These are phyloP conservation scores for Penicillium malachiteum DNA, from an alignment of 495 filamentous ascomycete species.

Conservation along the genomic window DNA sequence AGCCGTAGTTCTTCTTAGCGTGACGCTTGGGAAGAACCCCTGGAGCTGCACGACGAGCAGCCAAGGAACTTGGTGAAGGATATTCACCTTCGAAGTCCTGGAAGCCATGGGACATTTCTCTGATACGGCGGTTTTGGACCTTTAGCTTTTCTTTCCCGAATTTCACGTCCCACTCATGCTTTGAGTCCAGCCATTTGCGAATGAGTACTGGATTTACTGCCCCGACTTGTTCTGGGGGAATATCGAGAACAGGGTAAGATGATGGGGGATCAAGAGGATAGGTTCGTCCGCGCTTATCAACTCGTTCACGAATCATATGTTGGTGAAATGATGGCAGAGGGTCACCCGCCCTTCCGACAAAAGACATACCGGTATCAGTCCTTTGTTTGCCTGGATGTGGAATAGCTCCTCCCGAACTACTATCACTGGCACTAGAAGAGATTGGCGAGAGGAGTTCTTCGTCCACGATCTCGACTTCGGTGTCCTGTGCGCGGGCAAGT, in stretches of 20 bases:
- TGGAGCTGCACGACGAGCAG: slow-evolving; percentile 60
- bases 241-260: slow-evolving; percentile 59
- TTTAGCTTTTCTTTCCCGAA: slow-evolving; percentile 64
- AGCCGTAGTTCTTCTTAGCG: slow-evolving; percentile 61
- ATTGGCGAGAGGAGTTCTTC: slow-evolving; percentile 77
- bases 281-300: slow-evolving; percentile 72
- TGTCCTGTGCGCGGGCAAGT: slow-evolving; percentile 76
- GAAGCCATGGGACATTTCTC: slow-evolving; percentile 68
- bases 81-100: slow-evolving; percentile 69
- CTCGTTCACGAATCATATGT: slow-evolving; percentile 88
- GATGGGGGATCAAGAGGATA: slow-evolving; percentile 60
- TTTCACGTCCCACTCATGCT: slow-evolving; percentile 66
- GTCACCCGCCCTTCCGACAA: slow-evolving; percentile 79
- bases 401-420: slow-evolving; percentile 20
- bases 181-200: slow-evolving; percentile 74
- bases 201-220: slow-evolving; percentile 77
- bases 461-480: slow-evolving; percentile 73
- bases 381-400: slow-evolving; percentile 21
- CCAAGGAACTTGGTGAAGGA: slow-evolving; percentile 81
- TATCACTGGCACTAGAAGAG: slow-evolving; percentile 54
- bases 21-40: slow-evolving; percentile 52
- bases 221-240: slow-evolving; percentile 66
- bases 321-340: slow-evolving; percentile 71
- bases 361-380: slow-evolving; percentile 22
- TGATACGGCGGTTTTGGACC: slow-evolving; percentile 66